These are phyloP conservation scores for Helicocarpus griseus DNA, from an alignment of 2,329 filamentous ascomycete species.

Conservation along the genomic window DNA sequence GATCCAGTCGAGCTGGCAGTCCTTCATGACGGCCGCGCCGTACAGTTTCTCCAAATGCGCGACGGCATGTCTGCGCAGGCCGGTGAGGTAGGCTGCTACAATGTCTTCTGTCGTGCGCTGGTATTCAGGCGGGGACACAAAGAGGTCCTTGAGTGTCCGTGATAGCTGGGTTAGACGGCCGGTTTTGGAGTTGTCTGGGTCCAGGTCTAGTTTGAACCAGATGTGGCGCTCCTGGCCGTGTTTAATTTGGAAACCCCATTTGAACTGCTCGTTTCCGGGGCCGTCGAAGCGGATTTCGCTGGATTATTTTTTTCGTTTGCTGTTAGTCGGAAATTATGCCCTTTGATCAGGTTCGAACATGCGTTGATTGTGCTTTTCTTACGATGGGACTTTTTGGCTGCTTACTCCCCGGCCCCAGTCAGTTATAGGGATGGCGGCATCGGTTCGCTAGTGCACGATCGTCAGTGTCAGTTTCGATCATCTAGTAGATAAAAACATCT, in stretches of 20 bases:
- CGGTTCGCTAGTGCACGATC: neutral
- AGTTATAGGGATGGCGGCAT: neutral
- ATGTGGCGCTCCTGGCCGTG: conserved; percentile 3
- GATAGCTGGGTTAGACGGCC: conserved; percentile 3
- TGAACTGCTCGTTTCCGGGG: conserved; percentile 1
- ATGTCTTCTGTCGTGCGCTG: conserved; percentile 2
- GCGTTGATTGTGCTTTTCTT: neutral
- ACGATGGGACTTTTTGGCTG: conserved; percentile 5
- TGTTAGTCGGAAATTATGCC: neutral
- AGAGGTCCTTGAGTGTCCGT: conserved; percentile 1
- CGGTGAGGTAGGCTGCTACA: conserved; percentile 1
- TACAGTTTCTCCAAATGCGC: conserved; percentile 3
- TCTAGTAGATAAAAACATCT: neutral
- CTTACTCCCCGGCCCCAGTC: conserved; percentile 4
- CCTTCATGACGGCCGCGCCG: conserved; percentile 1
- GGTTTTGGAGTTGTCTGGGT: neutral
- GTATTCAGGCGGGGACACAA: conserved; percentile 3
- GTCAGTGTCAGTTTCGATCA: neutral
- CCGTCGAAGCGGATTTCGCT: conserved; percentile 2
- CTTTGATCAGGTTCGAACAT: no score
- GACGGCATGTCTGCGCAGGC: conserved; percentile 1
- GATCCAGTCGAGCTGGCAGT: conserved; percentile 2
- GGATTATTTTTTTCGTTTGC: neutral
- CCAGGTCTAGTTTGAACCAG: conserved; percentile 3
- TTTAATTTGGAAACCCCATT: conserved; percentile 4